Percentiles rank a stretch among this genome's conserved stretches.
Evolutionary conservation across 345 rosid species (phyloP).

Genomic region (Eutrema japonicum): DNA sequence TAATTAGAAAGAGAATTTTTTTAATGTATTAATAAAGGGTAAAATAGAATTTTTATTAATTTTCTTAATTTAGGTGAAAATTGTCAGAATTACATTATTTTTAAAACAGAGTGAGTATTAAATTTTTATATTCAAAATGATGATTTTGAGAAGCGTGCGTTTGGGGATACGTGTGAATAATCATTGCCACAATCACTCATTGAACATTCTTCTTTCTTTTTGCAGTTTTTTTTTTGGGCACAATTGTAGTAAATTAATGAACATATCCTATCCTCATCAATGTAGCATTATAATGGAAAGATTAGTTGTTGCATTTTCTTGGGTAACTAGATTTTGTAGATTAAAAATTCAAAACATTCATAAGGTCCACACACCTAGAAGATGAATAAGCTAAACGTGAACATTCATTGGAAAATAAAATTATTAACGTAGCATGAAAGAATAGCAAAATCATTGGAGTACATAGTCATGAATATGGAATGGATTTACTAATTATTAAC

Average conservation of each 20-base stretch:
- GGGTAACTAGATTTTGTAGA: not conserved
- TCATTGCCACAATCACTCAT: conserved; percentile 45
- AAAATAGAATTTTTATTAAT: no score
- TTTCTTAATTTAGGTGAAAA: no score
- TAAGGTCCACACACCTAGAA: not conserved
- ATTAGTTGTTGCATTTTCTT: not conserved
- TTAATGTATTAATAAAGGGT: no score
- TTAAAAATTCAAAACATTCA: not conserved
- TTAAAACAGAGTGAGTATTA: no score
- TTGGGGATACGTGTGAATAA: conserved; percentile 43
- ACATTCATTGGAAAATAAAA: not conserved
- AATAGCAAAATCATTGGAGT: not conserved
- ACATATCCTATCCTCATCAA: not conserved
- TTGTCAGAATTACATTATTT: no score
- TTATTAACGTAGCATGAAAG: not conserved
- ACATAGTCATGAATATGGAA: not conserved
- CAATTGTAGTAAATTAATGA: conserved; percentile 23
- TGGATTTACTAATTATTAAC: not conserved
- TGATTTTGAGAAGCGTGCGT: conserved; percentile 44
- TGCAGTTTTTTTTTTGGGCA: not conserved
- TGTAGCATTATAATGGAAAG: conserved; percentile 2
- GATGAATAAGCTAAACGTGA: not conserved
- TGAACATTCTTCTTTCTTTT: conserved; percentile 20
- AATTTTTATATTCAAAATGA: conserved; percentile 30
- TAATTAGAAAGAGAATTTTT: no score